Evolutionary conservation across 2,329 filamentous ascomycete genomes (phyloP).

Genomic region (Arthrobotrys entomopaga): DNA sequence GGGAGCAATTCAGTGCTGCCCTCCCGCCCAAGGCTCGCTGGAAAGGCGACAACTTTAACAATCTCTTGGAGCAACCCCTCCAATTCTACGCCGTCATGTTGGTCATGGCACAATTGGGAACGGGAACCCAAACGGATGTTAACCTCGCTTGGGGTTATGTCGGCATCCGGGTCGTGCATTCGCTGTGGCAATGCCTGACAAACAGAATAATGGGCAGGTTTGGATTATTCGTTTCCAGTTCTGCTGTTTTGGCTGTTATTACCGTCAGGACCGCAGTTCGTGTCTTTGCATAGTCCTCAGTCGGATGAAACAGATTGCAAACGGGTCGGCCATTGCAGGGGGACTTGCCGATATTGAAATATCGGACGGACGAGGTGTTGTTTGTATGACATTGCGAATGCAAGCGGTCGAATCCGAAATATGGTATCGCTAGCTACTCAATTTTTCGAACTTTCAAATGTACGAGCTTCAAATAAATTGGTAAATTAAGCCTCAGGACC

Average conservation of each 20-base stretch:
- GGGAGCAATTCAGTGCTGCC: slow-evolving; percentile 58
- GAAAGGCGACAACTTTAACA: slow-evolving; percentile 64
- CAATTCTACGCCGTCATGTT: slow-evolving; percentile 64
- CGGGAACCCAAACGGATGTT: slow-evolving; percentile 58
- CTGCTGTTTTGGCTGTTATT: slow-evolving; percentile 60
- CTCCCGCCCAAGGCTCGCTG: slow-evolving; percentile 60
- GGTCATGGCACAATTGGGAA: slow-evolving; percentile 60
- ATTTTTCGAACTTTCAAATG: no score
- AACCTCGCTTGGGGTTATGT: slow-evolving; percentile 64
- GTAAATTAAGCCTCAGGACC: no score
- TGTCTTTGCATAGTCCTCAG: slow-evolving; percentile 16
- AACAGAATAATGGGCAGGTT: slow-evolving; percentile 63
- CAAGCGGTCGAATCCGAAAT: no score
- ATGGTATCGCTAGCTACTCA: no score
- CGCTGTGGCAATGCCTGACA: slow-evolving; percentile 61
- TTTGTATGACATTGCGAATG: no score
- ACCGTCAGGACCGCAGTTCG: slow-evolving; percentile 57
- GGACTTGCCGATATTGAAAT: not conserved
- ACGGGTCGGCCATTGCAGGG: no score
- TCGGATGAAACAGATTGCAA: no score
- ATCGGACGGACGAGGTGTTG: not conserved
- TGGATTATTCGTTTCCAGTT: slow-evolving; percentile 60
- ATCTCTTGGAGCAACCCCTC: slow-evolving; percentile 64
- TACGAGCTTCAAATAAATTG: no score
- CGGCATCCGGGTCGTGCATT: slow-evolving; percentile 62